Evolutionary conservation across 2,329 filamentous ascomycete species (phyloP).

Genomic region (Juglanconis juglandina): DNA sequence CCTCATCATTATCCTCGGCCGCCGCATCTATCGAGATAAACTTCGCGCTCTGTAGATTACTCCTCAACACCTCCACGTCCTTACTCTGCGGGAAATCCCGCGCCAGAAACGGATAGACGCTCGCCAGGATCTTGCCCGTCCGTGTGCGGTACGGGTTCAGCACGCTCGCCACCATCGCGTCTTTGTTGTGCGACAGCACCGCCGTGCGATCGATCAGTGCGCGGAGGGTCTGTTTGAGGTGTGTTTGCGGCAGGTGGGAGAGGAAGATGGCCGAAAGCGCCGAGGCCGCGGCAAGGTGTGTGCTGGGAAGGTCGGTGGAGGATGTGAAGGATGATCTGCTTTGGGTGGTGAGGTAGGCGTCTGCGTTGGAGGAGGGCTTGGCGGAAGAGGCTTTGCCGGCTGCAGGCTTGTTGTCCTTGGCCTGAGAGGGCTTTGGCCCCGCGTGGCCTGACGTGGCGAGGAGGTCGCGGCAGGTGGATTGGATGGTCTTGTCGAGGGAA

Average conservation of each 20-base stretch:
- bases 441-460: conserved; percentile 49
- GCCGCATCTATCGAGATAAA: conserved; percentile 18
- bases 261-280: conserved; percentile 62
- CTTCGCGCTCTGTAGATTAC: conserved; percentile 48
- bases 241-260: conserved; percentile 59
- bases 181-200: conserved; percentile 64
- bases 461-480: conserved; percentile 71
- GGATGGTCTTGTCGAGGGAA: conserved; percentile 60
- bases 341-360: conserved; percentile 61
- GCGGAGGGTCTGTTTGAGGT: conserved; percentile 68
- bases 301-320: conserved; percentile 31
- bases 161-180: conserved; percentile 77
- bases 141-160: conserved; percentile 70
- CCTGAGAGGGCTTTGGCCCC: not conserved
- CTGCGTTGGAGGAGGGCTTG: conserved; percentile 58
- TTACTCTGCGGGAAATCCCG: conserved; percentile 60
- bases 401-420: conserved; percentile 24
- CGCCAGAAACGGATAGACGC: conserved; percentile 76
- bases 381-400: conserved; percentile 28
- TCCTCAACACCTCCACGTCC: conserved; percentile 68
- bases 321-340: conserved; percentile 22
- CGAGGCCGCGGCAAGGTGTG: conserved; percentile 55
- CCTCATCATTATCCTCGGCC: conserved; percentile 46
- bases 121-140: conserved; percentile 63
- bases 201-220: conserved; percentile 77